Evolutionary conservation across 371 early-diverging fungal species (phyloP).

Genomic region (Syncephalastrum racemosum): DNA sequence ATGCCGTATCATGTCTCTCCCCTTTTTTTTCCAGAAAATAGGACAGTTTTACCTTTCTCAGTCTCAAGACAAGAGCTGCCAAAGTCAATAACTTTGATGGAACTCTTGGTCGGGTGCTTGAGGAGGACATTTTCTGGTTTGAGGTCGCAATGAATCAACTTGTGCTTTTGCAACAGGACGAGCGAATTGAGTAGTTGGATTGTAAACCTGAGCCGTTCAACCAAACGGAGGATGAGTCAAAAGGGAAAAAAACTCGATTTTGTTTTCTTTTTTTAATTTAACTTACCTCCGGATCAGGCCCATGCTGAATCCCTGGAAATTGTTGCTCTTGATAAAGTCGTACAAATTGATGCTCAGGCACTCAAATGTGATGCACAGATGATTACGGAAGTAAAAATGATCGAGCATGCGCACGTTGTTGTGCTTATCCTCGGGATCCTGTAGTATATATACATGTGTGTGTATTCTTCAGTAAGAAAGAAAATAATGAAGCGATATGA

Average conservation of each 20-base stretch:
- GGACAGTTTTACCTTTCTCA: constrained; percentile 54
- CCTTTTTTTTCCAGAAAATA: neutral
- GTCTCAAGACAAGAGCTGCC: constrained; percentile 90
- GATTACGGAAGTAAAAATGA: constrained; percentile 90
- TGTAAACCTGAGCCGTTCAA: constrained; percentile 53
- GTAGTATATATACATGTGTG: neutral
- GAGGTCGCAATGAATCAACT: constrained; percentile 95
- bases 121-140: constrained; percentile 95
- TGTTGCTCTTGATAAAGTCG: constrained; percentile 92
- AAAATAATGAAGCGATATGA: too few relatives aligned
- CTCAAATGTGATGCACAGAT: constrained; percentile 96
- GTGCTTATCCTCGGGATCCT: constrained; percentile 76
- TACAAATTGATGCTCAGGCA: constrained; percentile 94
- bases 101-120: constrained; percentile 66
- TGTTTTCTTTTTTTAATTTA: neutral
- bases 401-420: constrained; percentile 87
- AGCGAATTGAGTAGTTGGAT: constrained; percentile 84
- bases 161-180: constrained; percentile 61
- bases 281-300: constrained; percentile 68
- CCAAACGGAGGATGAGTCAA: neutral
- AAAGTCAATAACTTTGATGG: constrained; percentile 98
- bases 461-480: neutral
- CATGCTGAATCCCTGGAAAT: constrained; percentile 88
- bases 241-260: neutral
- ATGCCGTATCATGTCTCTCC: neutral